phyloP scores from a whole-genome alignment of 176 grass and related monocot species.

The Avena sativa region DNA sequence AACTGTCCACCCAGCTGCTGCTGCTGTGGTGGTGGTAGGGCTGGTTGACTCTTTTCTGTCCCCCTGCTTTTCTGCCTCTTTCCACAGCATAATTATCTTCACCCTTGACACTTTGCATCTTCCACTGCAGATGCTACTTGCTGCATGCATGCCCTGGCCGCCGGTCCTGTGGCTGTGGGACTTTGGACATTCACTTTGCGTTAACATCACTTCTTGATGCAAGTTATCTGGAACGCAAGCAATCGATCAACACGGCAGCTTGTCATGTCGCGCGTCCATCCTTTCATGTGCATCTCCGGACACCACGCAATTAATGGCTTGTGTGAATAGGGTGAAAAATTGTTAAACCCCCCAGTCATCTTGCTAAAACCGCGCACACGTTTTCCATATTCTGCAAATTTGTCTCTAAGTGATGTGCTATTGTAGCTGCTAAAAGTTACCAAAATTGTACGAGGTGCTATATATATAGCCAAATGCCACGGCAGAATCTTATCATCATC shows the following conservation, averaged over 20 bases:
- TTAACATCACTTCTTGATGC: constrained; percentile 50
- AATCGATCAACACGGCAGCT: constrained; percentile 24
- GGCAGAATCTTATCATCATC: too few relatives aligned
- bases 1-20: constrained; percentile 36
- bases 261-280: neutral
- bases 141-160: constrained; percentile 21
- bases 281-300: neutral
- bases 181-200: constrained; percentile 53
- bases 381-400: too few relatives aligned
- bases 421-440: too few relatives aligned
- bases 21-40: constrained; percentile 34
- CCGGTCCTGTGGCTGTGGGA: constrained; percentile 14
- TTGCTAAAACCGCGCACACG: neutral
- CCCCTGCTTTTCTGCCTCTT: constrained; percentile 35
- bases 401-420: too few relatives aligned
- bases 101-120: constrained; percentile 38
- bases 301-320: neutral
- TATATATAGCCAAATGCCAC: too few relatives aligned
- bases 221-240: constrained; percentile 52
- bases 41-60: constrained; percentile 36
- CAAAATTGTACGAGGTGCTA: too few relatives aligned
- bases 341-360: neutral
- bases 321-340: neutral
- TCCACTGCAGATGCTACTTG: neutral
- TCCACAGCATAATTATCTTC: constrained; percentile 48